phyloP scores from a whole-genome alignment of 106 monocot species.

The Apostasia ramifera region DNA sequence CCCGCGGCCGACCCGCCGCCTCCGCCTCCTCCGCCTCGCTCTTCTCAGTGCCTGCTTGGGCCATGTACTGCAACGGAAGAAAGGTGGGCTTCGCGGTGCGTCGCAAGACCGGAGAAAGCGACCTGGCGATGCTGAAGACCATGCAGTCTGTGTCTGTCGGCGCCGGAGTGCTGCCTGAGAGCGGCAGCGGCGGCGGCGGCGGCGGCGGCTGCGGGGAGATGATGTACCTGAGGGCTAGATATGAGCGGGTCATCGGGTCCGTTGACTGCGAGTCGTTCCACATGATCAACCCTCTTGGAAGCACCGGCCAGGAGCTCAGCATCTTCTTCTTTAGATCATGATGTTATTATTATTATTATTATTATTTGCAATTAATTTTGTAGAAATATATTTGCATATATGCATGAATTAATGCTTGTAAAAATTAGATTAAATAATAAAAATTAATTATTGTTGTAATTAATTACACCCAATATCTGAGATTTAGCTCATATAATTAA shows the following conservation, averaged over 20 bases:
- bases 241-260: constrained; percentile 54
- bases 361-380: no score
- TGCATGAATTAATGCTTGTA: no score
- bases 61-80: constrained; percentile 60
- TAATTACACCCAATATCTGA: no score
- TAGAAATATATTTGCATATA: no score
- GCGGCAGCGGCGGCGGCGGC: constrained; percentile 1
- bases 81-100: constrained; percentile 51
- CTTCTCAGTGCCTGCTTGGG: constrained; percentile 38
- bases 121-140: constrained; percentile 30
- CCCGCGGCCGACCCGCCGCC: background rate
- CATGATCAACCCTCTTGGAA: constrained; percentile 58
- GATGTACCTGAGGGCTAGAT: constrained; percentile 53
- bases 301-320: constrained; percentile 57
- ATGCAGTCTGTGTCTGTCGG: constrained; percentile 52
- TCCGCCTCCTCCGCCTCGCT: constrained; percentile 3
- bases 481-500: no score
- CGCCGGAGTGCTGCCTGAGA: constrained; percentile 37
- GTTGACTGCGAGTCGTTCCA: constrained; percentile 66
- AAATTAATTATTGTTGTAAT: no score
- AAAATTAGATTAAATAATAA: no score
- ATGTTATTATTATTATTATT: no score
- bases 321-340: constrained; percentile 47
- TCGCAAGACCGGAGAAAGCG: constrained; percentile 26
- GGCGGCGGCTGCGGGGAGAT: constrained; percentile 23